Base-by-base conservation (phyloP, 2,329 filamentous ascomycete species). In the Dendryphion nanum region DNA sequence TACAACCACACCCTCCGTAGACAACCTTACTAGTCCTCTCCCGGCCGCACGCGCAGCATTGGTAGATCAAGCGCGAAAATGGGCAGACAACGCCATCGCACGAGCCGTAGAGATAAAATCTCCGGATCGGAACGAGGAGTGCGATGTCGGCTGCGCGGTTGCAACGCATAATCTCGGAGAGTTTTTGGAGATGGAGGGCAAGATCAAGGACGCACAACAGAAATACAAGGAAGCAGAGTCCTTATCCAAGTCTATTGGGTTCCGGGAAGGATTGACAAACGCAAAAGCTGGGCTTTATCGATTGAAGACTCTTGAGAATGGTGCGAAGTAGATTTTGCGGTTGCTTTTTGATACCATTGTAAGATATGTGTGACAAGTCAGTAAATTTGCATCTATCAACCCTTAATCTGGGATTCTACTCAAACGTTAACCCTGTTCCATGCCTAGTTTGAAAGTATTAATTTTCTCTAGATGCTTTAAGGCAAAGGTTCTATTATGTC, bases 111-210 rank as follows among this genome's bases (percentile, higher is more conserved):
- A 79, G 18, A 83, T 94, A 29, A 67, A 75, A 38, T 78, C 82
- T 4, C 79, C 85, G 1, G 71, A 80, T 3, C 75, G 87, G 28
- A 86, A 81, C 2, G 75, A 83, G 34, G 88, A 95, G 57, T 96
- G 91, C 57, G 89, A 95, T 61, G 66, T 85, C 39, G 87, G 85
- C 2, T 96, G 90, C 57, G 85, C 85, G 2, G 85, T 85, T 5
- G 86, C 90, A 6, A 81, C 86, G n/a, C 86, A 88, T 64, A 95
- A 94, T 59, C 77, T 95, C 37, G 91, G 83, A 17, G 86, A 94
- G 53, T 83, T 96, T 50, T 84, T 86, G 1, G 81, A 86, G 48
- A 83, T 93, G 77, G 68, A 82, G 42, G 83, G 85, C 1, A 77
- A 86, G 51, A 55, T 73, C 1, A 70, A 71, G 4, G 76, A 85